Conservation (phyloP, 192 early-diverging fungal species). For the Fimicolochytrium jonesii region DNA sequence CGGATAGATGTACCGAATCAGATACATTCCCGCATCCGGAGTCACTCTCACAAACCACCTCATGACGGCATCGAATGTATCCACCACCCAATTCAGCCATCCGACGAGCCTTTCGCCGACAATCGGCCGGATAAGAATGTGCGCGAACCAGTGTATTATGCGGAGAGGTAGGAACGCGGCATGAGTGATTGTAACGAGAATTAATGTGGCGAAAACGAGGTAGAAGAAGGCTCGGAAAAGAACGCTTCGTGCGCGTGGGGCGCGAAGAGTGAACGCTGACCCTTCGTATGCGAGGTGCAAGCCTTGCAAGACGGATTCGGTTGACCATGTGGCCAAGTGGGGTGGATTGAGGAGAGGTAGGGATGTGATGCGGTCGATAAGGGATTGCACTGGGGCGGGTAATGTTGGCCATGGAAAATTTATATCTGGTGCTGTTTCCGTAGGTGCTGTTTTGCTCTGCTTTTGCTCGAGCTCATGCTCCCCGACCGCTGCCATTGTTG, state of each 20-base stretch:
- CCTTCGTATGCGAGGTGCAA: conserved; percentile 4
- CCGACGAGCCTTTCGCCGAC: not conserved
- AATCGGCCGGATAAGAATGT: conserved; percentile 2
- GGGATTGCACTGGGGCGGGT: no score
- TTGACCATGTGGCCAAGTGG: conserved; percentile 1
- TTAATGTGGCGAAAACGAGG: conserved; percentile 1
- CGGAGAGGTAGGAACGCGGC: conserved; percentile 17
- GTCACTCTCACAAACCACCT: conserved; percentile 12
- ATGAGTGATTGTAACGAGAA: conserved; percentile 9
- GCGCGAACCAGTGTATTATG: not conserved
- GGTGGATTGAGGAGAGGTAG: conserved; percentile 7
- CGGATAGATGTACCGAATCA: conserved; percentile 30
- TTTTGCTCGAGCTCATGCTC: no score
- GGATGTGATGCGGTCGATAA: not conserved
- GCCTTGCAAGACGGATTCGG: conserved; percentile 7
- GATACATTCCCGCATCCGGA: conserved; percentile 17
- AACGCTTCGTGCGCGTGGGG: conserved; percentile 8
- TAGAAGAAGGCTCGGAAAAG: conserved; percentile 9
- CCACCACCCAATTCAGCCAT: conserved; percentile 9
- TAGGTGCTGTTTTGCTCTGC: no score
- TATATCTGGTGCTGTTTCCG: no score
- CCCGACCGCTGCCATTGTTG: no score
- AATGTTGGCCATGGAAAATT: no score
- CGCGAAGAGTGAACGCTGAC: not conserved
- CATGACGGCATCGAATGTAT: conserved; percentile 2